These are phyloP conservation scores for Biscutella laevigata DNA, from an alignment of 441 rosid species.

Conservation along the genomic window DNA sequence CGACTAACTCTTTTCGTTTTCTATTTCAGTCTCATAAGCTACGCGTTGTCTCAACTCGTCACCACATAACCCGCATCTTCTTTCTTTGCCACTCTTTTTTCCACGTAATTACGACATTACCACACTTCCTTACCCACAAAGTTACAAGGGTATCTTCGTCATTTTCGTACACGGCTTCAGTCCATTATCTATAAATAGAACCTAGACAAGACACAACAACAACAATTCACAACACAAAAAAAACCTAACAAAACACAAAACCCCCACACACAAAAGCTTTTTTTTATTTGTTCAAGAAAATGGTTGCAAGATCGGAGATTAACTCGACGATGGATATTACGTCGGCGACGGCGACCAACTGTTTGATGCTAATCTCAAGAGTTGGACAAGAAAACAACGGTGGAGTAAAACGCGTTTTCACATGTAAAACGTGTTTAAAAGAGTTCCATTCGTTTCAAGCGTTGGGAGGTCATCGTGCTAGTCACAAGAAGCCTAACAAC, in stretches of 20 bases:
- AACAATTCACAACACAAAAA: neutral
- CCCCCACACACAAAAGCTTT: neutral
- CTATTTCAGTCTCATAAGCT: conserved; percentile 1
- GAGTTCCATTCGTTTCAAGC: conserved; percentile 62
- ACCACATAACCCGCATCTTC: conserved; percentile 17
- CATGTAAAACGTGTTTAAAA: conserved; percentile 60
- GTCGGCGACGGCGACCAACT: conserved; percentile 32
- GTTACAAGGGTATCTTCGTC: conserved; percentile 30
- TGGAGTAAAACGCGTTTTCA: conserved; percentile 37
- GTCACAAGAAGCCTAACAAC: conserved; percentile 49
- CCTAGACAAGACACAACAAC: conserved; percentile 10
- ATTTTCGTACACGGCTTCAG: conserved; percentile 14
- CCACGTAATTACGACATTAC: conserved; percentile 16
- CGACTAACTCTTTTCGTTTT: conserved; percentile 15
- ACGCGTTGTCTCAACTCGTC: conserved; percentile 29
- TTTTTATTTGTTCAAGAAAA: neutral
- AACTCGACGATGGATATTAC: conserved; percentile 20
- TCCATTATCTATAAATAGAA: conserved; percentile 13
- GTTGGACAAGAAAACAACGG: conserved; percentile 35
- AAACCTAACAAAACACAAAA: neutral
- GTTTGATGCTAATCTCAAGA: conserved; percentile 64
- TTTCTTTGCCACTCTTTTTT: neutral
- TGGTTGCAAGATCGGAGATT: conserved; percentile 24
- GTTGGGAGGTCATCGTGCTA: conserved; percentile 65
- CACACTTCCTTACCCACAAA: conserved; percentile 36